These are phyloP conservation scores for Solanum pimpinellifolium DNA, from an alignment of 257 asterid genomes.

Conservation along the genomic window DNA sequence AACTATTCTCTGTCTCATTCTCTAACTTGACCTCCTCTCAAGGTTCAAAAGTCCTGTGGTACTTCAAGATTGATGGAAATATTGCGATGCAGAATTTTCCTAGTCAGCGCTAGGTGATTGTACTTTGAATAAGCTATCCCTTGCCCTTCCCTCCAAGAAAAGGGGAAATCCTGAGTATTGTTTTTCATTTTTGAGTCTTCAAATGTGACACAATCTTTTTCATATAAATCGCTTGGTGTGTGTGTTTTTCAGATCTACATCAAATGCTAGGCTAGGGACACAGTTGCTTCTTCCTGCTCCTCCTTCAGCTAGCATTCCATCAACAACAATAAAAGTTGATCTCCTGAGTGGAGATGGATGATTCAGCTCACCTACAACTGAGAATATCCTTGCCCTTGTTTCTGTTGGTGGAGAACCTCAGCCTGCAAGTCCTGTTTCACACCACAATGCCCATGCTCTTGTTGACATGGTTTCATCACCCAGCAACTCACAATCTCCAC, in stretches of 20 bases:
- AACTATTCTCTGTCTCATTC: background rate
- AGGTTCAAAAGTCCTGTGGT: background rate
- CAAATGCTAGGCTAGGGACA: constrained; percentile 42
- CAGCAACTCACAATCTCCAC: constrained; percentile 20
- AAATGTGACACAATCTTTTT: background rate
- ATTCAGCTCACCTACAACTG: constrained; percentile 51
- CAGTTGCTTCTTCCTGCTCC: constrained; percentile 61
- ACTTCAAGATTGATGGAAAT: background rate
- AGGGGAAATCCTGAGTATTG: background rate
- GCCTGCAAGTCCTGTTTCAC: constrained; percentile 59
- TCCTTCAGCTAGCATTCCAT: constrained; percentile 34
- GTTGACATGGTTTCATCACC: constrained; percentile 70
- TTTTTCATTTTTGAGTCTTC: background rate
- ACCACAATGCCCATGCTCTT: constrained; percentile 81
- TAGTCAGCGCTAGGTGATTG: background rate
- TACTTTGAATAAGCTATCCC: background rate
- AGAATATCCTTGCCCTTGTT: constrained; percentile 58
- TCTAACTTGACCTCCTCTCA: background rate
- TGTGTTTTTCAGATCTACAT: constrained; percentile 39
- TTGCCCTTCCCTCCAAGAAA: background rate
- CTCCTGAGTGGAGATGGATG: constrained; percentile 96
- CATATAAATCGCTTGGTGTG: background rate
- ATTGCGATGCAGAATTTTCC: background rate
- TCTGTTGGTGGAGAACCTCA: constrained; percentile 73
- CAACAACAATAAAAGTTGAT: constrained; percentile 42